Evolutionary conservation across 2,329 filamentous ascomycete species (phyloP).

Genomic region (Claviceps sp.): DNA sequence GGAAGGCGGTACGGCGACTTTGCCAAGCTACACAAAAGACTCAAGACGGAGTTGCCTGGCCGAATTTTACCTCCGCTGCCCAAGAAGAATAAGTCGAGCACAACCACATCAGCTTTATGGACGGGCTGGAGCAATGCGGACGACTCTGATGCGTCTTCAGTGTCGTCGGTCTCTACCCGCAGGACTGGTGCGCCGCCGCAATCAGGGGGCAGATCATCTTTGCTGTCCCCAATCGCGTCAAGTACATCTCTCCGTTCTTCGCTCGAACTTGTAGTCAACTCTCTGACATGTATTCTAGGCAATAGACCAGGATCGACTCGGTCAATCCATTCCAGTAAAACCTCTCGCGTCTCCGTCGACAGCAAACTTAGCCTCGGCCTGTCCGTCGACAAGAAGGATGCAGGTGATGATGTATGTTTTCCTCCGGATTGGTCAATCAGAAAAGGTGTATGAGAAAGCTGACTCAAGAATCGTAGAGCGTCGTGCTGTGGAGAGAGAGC

Average conservation of each 20-base stretch:
- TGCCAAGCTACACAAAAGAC: constrained; percentile 58
- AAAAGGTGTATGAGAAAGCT: constrained; percentile 8
- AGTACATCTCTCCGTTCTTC: neutral
- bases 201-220: constrained; percentile 10
- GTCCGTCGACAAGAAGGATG: constrained; percentile 9
- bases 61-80: constrained; percentile 79
- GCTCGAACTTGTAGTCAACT: neutral
- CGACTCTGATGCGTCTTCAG: constrained; percentile 65
- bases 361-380: constrained; percentile 15
- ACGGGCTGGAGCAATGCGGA: constrained; percentile 37
- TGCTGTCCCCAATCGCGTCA: constrained; percentile 16
- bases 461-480: constrained; percentile 23
- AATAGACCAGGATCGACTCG: constrained; percentile 15
- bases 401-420: constrained; percentile 13
- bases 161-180: constrained; percentile 68
- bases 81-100: constrained; percentile 78
- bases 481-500: constrained; percentile 68
- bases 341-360: constrained; percentile 20
- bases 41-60: constrained; percentile 78
- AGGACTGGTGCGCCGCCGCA: constrained; percentile 27
- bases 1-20: constrained; percentile 86
- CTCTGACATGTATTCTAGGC: neutral
- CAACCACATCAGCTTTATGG: constrained; percentile 46
- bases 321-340: constrained; percentile 16
- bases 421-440: neutral